phyloP scores from a whole-genome alignment of 768 basidiomycete species.

The Russula virescens region DNA sequence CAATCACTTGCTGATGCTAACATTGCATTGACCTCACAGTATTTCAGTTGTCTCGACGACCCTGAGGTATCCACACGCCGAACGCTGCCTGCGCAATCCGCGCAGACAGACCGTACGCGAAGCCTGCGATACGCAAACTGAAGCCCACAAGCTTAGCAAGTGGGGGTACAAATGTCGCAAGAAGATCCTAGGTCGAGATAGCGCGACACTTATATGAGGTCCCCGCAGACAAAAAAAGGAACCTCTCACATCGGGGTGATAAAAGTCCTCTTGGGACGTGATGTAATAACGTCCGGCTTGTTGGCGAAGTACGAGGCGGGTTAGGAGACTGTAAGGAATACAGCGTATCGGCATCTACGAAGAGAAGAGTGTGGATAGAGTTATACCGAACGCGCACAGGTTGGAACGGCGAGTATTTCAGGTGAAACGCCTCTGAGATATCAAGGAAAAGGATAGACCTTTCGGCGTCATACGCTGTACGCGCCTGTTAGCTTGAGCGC shows the following conservation, averaged over 20 bases:
- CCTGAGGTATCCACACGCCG: conserved; percentile 1
- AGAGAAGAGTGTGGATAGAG: conserved; percentile 22
- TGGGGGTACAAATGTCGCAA: conserved; percentile 40
- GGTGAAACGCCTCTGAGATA: conserved; percentile 47
- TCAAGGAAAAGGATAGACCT: conserved; percentile 45
- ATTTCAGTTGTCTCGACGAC: neutral
- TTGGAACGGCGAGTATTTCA: conserved; percentile 42
- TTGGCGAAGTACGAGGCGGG: conserved; percentile 48
- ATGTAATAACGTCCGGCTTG: conserved; percentile 35
- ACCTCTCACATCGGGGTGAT: conserved; percentile 44
- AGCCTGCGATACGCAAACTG: conserved; percentile 28
- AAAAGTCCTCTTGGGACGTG: conserved; percentile 45
- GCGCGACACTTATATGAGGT: neutral
- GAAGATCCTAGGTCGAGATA: conserved; percentile 37
- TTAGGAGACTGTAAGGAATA: conserved; percentile 25
- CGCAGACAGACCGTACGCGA: conserved; percentile 14
- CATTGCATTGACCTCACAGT: neutral
- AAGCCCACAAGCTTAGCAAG: conserved; percentile 34
- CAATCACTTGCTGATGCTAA: neutral
- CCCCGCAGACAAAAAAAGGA: neutral
- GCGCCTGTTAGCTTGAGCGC: neutral
- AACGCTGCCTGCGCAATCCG: conserved; percentile 10
- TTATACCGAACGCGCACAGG: conserved; percentile 44
- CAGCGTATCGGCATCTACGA: neutral
- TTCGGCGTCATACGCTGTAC: conserved; percentile 44